Conservation (phyloP, 2,329 filamentous ascomycete genomes). For the Nigrograna mackinnonii region DNA sequence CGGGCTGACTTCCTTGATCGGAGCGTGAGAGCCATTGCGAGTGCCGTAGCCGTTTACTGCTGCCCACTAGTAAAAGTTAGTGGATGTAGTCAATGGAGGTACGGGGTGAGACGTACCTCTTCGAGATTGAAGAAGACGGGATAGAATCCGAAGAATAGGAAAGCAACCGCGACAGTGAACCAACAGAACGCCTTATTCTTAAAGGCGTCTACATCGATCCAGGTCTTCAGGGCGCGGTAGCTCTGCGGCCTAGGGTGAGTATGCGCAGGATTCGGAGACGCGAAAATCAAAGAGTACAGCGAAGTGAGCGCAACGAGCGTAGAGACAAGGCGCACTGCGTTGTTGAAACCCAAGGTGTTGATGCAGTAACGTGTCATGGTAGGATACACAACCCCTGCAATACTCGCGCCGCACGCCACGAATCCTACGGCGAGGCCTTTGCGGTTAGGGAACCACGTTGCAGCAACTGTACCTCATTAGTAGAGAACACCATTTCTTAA, state of each 20-base stretch:
- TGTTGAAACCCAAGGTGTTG: conserved; percentile 47
- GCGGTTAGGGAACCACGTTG: conserved; percentile 53
- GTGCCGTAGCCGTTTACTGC: conserved; percentile 46
- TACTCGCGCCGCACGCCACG: conserved; percentile 54
- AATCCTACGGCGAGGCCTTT: conserved; percentile 54
- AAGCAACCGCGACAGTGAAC: conserved; percentile 49
- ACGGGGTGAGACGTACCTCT: conserved; percentile 37
- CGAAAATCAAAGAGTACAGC: conserved; percentile 46
- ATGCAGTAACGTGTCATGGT: conserved; percentile 51
- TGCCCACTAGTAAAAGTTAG: conserved; percentile 46
- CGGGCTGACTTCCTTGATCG: conserved; percentile 11
- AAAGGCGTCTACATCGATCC: conserved; percentile 51
- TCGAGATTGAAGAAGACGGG: conserved; percentile 58
- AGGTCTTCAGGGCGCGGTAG: conserved; percentile 42
- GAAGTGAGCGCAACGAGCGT: conserved; percentile 45
- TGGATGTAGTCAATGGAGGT: neutral
- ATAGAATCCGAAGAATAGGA: conserved; percentile 57
- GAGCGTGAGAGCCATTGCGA: conserved; percentile 24
- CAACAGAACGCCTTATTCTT: conserved; percentile 46
- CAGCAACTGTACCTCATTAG: conserved; percentile 44
- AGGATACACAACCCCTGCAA: conserved; percentile 52
- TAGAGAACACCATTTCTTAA: neutral
- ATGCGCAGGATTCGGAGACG: conserved; percentile 48
- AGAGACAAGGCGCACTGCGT: conserved; percentile 47
- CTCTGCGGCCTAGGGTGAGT: conserved; percentile 41